Evolutionary conservation across 495 filamentous ascomycete genomes (phyloP).

Genomic region (Lasiosphaeria ovina): DNA sequence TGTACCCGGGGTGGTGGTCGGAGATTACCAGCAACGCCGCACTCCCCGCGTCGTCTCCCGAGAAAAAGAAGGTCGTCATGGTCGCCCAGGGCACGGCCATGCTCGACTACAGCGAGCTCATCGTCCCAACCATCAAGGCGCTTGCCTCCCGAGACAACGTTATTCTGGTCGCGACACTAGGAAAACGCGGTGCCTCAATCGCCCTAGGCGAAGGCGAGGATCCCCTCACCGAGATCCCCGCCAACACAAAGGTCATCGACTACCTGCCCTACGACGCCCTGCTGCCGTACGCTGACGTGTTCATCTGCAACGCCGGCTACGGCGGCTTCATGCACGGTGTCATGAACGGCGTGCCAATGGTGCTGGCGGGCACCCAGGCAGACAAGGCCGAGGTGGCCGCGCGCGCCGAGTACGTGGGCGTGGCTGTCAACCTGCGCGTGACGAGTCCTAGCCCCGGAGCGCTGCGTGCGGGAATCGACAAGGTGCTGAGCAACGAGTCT

Average conservation of each 20-base stretch:
- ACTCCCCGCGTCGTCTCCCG: conserved; percentile 9
- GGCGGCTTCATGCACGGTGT: conserved; percentile 40
- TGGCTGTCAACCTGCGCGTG: conserved; percentile 34
- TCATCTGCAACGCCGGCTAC: conserved; percentile 41
- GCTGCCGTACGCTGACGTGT: conserved; percentile 36
- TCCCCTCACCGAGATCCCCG: conserved; percentile 12
- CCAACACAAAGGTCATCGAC: conserved; percentile 32
- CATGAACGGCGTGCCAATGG: conserved; percentile 39
- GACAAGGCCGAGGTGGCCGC: conserved; percentile 38
- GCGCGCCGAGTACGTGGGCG: conserved; percentile 34
- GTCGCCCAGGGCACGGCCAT: conserved; percentile 40
- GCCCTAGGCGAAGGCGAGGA: background rate
- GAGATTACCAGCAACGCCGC: conserved; percentile 16
- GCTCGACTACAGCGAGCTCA: conserved; percentile 29
- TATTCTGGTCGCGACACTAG: conserved; percentile 36
- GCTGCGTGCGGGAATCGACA: conserved; percentile 27
- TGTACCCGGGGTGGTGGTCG: conserved; percentile 32
- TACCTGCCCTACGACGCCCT: conserved; percentile 38
- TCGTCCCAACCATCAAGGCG: conserved; percentile 36
- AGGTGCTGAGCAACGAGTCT: conserved; percentile 21
- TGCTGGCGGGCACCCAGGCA: conserved; percentile 36
- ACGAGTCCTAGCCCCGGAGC: conserved; percentile 22
- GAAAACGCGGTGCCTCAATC: conserved; percentile 18
- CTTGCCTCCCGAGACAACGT: conserved; percentile 25
- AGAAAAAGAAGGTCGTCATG: conserved; percentile 35